Evolutionary conservation across 257 asterid genomes (phyloP).

Genomic region (Solanum appendiculatum): DNA sequence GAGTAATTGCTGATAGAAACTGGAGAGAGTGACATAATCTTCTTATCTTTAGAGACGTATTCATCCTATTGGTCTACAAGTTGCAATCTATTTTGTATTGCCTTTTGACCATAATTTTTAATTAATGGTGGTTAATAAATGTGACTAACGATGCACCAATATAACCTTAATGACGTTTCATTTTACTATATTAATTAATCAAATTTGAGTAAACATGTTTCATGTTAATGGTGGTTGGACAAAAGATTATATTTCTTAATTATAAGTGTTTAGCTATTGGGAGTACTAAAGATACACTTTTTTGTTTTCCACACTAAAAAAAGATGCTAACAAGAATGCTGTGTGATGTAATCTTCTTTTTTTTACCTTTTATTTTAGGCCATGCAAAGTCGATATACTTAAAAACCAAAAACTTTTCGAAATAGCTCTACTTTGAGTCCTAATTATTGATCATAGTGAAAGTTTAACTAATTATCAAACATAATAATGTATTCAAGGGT

Average conservation of each 20-base stretch:
- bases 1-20: not conserved
- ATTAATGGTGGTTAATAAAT: not conserved
- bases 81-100: not conserved
- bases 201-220: not conserved
- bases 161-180: not conserved
- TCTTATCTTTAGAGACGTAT: not conserved
- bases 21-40: not conserved
- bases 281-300: not conserved
- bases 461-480: not conserved
- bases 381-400: not conserved
- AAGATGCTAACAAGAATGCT: not conserved
- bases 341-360: not conserved
- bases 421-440: not conserved
- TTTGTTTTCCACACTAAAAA: not conserved
- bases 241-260: not conserved
- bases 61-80: not conserved
- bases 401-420: not conserved
- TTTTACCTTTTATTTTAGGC: not conserved
- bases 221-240: not conserved
- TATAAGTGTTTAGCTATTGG: not conserved
- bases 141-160: not conserved
- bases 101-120: not conserved
- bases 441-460: no score
- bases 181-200: not conserved
- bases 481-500: not conserved